Conservation (phyloP, 176 grass and related monocot species). For the Pontederia crassipes region DNA sequence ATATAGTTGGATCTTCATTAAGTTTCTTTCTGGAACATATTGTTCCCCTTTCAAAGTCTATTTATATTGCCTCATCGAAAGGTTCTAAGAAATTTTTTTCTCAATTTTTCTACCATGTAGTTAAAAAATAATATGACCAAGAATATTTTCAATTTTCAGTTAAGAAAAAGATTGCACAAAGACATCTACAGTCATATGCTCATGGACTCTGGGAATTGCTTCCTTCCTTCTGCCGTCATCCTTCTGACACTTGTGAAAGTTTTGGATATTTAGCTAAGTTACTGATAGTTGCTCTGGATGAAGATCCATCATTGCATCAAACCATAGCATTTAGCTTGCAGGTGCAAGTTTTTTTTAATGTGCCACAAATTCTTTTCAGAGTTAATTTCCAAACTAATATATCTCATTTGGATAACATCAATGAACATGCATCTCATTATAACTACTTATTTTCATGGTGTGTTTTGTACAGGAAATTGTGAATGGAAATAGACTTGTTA, state of each 20-base stretch:
- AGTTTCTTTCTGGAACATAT: slow-evolving; percentile 62
- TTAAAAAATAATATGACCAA: slow-evolving; percentile 9
- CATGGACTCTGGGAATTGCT: slow-evolving; percentile 72
- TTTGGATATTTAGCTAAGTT: slow-evolving; percentile 64
- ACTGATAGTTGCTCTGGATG: slow-evolving; percentile 39
- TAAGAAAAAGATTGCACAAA: slow-evolving; percentile 41
- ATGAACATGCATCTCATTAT: neutral
- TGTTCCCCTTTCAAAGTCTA: slow-evolving; percentile 49
- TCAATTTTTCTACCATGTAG: neutral
- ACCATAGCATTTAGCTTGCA: slow-evolving; percentile 54
- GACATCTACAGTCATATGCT: slow-evolving; percentile 30
- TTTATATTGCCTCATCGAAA: slow-evolving; percentile 38
- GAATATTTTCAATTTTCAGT: slow-evolving; percentile 45
- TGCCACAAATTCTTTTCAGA: neutral
- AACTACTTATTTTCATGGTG: slow-evolving; percentile 15
- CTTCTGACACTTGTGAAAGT: slow-evolving; percentile 40
- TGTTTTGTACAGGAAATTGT: slow-evolving; percentile 52
- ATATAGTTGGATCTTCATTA: slow-evolving; percentile 46
- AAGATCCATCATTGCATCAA: slow-evolving; percentile 48
- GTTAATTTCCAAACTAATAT: slow-evolving; percentile 7
- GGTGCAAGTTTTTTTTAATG: slow-evolving; percentile 33
- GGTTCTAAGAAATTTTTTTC: slow-evolving; percentile 23
- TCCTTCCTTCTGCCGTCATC: slow-evolving; percentile 80
- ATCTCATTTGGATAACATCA: slow-evolving; percentile 5
- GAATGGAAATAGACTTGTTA: slow-evolving; percentile 48